Conservation (phyloP, 1,284 basidiomycete genomes). For the Cryptococcus sp. region DNA sequence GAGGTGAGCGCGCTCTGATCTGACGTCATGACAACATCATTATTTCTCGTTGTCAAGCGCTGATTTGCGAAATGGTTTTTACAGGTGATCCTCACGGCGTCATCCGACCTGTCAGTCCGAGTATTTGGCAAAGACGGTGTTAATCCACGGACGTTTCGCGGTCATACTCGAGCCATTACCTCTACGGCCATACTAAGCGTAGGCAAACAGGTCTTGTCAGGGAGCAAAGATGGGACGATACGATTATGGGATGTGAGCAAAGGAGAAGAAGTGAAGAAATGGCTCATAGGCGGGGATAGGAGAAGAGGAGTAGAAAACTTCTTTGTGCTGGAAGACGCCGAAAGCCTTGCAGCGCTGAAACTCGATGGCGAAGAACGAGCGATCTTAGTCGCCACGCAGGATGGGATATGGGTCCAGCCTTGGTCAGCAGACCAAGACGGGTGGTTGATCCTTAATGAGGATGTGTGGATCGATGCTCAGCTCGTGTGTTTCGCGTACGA, state of each 20-base stretch:
- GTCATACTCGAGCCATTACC: slow-evolving; percentile 63
- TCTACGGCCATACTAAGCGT: slow-evolving; percentile 64
- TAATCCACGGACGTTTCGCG: slow-evolving; percentile 63
- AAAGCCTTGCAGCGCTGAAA: slow-evolving; percentile 20
- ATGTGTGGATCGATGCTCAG: slow-evolving; percentile 38
- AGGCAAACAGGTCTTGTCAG: slow-evolving; percentile 64
- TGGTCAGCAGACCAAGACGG: slow-evolving; percentile 18
- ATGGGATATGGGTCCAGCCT: slow-evolving; percentile 50
- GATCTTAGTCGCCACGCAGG: slow-evolving; percentile 59
- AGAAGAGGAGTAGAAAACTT: slow-evolving; percentile 32
- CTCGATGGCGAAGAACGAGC: slow-evolving; percentile 41
- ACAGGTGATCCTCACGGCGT: slow-evolving; percentile 53
- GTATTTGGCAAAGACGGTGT: slow-evolving; percentile 49
- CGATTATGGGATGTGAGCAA: slow-evolving; percentile 73
- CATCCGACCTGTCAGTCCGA: slow-evolving; percentile 51
- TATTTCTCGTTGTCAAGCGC: slow-evolving; percentile 8
- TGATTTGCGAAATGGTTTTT: not conserved
- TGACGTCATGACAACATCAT: slow-evolving; percentile 2
- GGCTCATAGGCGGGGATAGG: slow-evolving; percentile 35
- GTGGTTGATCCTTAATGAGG: slow-evolving; percentile 5
- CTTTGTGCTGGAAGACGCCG: slow-evolving; percentile 34
- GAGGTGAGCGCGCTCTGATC: slow-evolving; percentile 24
- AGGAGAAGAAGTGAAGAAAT: slow-evolving; percentile 57
- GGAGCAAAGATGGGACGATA: slow-evolving; percentile 66
- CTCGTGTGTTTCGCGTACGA: slow-evolving; percentile 62